A percentile compares a stretch with the other conserved stretches of the same genome.
Evolutionary conservation across 2,329 filamentous ascomycete genomes (phyloP).

Genomic region (Penicillium freii): DNA sequence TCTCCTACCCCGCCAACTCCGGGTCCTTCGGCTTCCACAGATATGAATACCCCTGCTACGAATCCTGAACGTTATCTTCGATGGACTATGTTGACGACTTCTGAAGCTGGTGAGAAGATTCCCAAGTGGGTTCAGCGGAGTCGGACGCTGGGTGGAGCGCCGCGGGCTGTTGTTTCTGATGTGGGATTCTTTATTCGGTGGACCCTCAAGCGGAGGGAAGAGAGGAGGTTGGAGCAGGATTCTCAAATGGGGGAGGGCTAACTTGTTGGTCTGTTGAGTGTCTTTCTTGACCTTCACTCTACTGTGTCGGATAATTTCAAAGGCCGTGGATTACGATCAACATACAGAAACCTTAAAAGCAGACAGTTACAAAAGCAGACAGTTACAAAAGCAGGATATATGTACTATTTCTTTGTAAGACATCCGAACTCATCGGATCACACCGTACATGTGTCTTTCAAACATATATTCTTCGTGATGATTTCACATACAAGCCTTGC

Average conservation of each 20-base stretch:
- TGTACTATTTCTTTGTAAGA: background rate
- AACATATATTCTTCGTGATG: background rate
- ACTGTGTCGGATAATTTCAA: background rate
- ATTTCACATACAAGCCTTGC: constrained; percentile 10
- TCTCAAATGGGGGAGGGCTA: background rate
- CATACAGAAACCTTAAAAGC: background rate
- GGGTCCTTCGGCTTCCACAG: background rate
- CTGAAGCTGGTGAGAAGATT: constrained; percentile 37
- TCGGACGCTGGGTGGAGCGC: constrained; percentile 38
- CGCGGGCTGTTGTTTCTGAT: constrained; percentile 39
- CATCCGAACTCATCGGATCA: background rate
- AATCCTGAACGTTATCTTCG: constrained; percentile 17
- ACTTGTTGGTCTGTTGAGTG: background rate
- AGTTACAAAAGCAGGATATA: too few species aligned
- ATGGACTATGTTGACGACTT: constrained; percentile 42
- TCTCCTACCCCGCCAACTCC: background rate
- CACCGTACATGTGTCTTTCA: background rate
- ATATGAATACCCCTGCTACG: background rate
- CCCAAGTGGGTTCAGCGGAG: constrained; percentile 39
- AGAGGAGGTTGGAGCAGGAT: background rate
- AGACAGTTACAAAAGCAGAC: background rate
- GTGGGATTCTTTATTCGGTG: constrained; percentile 41
- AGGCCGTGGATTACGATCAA: background rate
- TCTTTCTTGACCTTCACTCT: background rate
- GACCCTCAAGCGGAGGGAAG: constrained; percentile 20